Percentiles rank a stretch among this genome's conserved stretches.
Evolutionary conservation across 139 green algal species (phyloP).

Genomic region (Ettlia oleoabundans): DNA sequence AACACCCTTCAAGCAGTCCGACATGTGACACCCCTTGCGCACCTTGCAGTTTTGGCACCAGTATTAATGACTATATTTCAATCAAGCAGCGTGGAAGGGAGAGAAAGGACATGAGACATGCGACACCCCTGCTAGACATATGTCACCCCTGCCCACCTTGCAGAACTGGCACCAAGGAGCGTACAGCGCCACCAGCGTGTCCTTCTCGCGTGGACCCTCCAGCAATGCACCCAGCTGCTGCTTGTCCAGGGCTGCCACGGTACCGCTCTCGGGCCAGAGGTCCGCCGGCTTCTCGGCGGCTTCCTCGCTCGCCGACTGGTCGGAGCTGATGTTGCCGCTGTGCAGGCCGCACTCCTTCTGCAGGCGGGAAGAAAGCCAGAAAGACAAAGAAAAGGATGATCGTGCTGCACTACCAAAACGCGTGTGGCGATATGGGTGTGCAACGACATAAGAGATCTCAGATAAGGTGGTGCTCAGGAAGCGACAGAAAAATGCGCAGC

Average conservation of each 20-base stretch:
- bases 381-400: neutral
- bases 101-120: too few species aligned
- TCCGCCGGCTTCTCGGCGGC: constrained; percentile 61
- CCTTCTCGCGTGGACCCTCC: constrained; percentile 63
- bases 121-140: too few species aligned
- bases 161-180: constrained; percentile 97
- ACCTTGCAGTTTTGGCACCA: too few species aligned
- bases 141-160: constrained; percentile 77
- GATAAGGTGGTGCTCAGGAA: neutral
- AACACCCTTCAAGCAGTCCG: too few species aligned
- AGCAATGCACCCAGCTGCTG: constrained; percentile 65
- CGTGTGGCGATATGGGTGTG: neutral
- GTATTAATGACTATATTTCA: too few species aligned
- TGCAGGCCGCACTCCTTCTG: constrained; percentile 98
- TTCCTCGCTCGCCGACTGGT: constrained; percentile 13
- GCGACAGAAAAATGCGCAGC: neutral
- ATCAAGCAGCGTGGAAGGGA: too few species aligned
- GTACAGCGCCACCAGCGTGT: constrained; percentile 92
- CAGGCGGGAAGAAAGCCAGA: neutral
- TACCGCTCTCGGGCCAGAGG: constrained; percentile 62
- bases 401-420: neutral
- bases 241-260: constrained; percentile 66
- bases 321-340: constrained; percentile 83
- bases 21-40: too few species aligned
- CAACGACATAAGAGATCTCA: neutral